These are phyloP conservation scores for Torulaspora gathmanii DNA, from an alignment of 805 yeast genomes.

Conservation along the genomic window DNA sequence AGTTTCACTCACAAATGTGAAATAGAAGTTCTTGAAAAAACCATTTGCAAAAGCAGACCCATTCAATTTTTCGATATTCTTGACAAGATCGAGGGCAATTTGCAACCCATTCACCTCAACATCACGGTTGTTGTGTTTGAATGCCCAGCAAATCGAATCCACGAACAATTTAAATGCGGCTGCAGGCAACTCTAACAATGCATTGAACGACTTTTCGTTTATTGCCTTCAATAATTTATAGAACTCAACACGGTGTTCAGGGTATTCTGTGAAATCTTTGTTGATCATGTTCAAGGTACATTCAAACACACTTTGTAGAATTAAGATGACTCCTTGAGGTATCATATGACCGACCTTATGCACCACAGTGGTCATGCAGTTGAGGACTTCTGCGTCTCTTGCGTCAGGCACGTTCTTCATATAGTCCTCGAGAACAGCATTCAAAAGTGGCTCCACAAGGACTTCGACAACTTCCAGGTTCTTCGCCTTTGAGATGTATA, in stretches of 20 bases:
- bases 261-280: conserved; percentile 92
- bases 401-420: conserved; percentile 88
- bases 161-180: conserved; percentile 86
- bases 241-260: conserved; percentile 96
- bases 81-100: conserved; percentile 74
- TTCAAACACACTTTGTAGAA: conserved; percentile 87
- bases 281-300: conserved; percentile 94
- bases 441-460: conserved; percentile 75
- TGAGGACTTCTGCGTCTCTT: conserved; percentile 94
- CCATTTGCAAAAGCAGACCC: conserved; percentile 68
- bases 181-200: conserved; percentile 82
- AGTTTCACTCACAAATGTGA: conserved; percentile 85
- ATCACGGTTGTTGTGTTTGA: conserved; percentile 94
- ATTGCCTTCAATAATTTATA: conserved; percentile 86
- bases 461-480: conserved; percentile 76
- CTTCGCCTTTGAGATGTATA: conserved; percentile 82
- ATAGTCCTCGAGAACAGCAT: conserved; percentile 86
- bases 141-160: conserved; percentile 96
- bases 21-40: conserved; percentile 83
- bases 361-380: conserved; percentile 89
- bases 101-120: conserved; percentile 90
- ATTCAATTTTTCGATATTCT: conserved; percentile 76
- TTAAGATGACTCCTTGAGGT: conserved; percentile 82
- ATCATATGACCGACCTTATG: conserved; percentile 81
- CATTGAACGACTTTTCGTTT: conserved; percentile 77